A percentile compares a stretch with the other conserved stretches of the same genome.
Evolutionary conservation across 495 filamentous ascomycete genomes (phyloP).

Genomic region (Podospora australis): DNA sequence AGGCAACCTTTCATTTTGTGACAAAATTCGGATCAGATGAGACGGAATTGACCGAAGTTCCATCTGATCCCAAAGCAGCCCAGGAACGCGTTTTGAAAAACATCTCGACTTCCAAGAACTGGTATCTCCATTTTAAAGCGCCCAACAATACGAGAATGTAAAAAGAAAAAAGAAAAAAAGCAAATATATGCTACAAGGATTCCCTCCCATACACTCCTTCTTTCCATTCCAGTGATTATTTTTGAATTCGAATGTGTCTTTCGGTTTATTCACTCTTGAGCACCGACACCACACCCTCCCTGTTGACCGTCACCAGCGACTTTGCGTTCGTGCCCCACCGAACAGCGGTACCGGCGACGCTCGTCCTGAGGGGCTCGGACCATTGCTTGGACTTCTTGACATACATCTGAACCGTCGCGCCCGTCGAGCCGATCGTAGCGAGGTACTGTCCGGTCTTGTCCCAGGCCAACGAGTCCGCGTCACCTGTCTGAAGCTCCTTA

Average conservation of each 20-base stretch:
- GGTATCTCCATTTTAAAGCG: background rate
- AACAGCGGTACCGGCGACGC: constrained; percentile 63
- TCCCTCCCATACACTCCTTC: background rate
- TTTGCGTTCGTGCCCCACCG: constrained; percentile 72
- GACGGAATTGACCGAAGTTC: no score
- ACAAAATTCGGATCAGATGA: no score
- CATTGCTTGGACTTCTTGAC: constrained; percentile 75
- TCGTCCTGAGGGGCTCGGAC: constrained; percentile 77
- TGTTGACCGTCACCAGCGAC: constrained; percentile 65
- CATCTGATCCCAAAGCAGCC: no score
- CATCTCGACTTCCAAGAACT: no score
- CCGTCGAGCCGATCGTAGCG: constrained; percentile 70
- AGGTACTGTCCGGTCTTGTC: constrained; percentile 95
- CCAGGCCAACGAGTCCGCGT: constrained; percentile 68
- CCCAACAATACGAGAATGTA: background rate
- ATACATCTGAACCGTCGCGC: constrained; percentile 83
- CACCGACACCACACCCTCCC: constrained; percentile 65
- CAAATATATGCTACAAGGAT: background rate
- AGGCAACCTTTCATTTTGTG: no score
- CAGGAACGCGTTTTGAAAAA: no score
- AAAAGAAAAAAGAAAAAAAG: background rate
- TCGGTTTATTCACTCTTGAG: constrained; percentile 36
- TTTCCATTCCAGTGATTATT: background rate
- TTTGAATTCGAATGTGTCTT: background rate
- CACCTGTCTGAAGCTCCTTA: constrained; percentile 79